Evolutionary conservation across 1,284 basidiomycete genomes (phyloP).

Genomic region (Termitomyces sp.): DNA sequence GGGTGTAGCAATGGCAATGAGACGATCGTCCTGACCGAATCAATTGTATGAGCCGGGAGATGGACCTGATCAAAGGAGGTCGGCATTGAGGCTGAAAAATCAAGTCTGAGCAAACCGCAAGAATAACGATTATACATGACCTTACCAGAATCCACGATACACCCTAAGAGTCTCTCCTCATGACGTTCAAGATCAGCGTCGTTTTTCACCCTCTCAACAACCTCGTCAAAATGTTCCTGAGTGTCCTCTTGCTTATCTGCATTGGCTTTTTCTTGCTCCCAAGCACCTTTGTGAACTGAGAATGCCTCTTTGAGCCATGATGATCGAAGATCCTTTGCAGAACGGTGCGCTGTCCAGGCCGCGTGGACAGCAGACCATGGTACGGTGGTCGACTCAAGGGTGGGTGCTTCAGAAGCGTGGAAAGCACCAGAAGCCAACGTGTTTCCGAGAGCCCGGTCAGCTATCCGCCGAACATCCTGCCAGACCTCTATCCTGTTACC

Average conservation of each 20-base stretch:
- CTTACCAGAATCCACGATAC: constrained; percentile 78
- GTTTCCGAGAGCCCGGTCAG: constrained; percentile 67
- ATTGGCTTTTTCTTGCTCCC: constrained; percentile 36
- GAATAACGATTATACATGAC: not conserved
- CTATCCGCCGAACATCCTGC: constrained; percentile 63
- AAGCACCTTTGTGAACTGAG: constrained; percentile 27
- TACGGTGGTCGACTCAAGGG: constrained; percentile 53
- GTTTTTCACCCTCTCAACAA: constrained; percentile 71
- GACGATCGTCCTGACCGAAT: constrained; percentile 86
- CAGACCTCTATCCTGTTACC: constrained; percentile 61
- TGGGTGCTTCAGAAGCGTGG: constrained; percentile 25
- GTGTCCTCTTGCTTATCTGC: constrained; percentile 34
- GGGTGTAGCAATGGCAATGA: constrained; percentile 90
- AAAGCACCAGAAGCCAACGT: constrained; percentile 42
- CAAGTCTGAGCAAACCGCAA: constrained; percentile 1
- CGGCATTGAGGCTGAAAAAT: constrained; percentile 55
- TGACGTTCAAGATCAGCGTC: constrained; percentile 72
- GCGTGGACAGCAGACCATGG: constrained; percentile 58
- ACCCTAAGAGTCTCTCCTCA: constrained; percentile 73
- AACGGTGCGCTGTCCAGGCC: constrained; percentile 57
- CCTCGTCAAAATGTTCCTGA: constrained; percentile 50
- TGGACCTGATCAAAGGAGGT: constrained; percentile 87
- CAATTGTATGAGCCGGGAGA: constrained; percentile 79
- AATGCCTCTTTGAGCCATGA: constrained; percentile 56
- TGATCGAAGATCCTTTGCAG: constrained; percentile 47